Conservation (phyloP, 1,139 yeast genomes). For the Zygosaccharomyces sapae region DNA sequence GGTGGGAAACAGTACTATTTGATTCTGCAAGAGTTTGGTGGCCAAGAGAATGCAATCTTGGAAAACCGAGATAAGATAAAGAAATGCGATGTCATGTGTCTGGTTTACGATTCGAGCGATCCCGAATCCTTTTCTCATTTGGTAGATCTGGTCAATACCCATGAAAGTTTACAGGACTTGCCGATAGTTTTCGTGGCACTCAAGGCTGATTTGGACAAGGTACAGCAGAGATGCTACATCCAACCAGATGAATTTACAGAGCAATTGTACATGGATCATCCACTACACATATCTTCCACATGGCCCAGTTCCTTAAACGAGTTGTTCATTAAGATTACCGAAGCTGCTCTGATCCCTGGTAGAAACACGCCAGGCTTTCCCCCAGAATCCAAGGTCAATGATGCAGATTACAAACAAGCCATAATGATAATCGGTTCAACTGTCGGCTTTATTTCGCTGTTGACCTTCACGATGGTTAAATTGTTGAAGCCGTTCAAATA, state of each 20-base stretch:
- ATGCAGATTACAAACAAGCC: conserved; percentile 41
- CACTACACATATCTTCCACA: conserved; percentile 78
- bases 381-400: conserved; percentile 54
- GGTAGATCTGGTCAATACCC: conserved; percentile 58
- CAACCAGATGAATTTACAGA: conserved; percentile 89
- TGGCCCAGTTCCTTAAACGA: conserved; percentile 89
- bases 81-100: conserved; percentile 86
- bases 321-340: conserved; percentile 78
- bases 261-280: conserved; percentile 51
- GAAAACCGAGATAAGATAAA: conserved; percentile 68
- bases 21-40: conserved; percentile 86
- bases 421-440: conserved; percentile 65
- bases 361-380: conserved; percentile 78
- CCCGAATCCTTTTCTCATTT: conserved; percentile 89
- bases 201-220: conserved; percentile 92
- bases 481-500: conserved; percentile 18
- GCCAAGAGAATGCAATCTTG: conserved; percentile 74
- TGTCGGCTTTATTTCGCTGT: conserved; percentile 44
- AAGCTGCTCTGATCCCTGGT: conserved; percentile 78
- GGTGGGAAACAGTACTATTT: conserved; percentile 95
- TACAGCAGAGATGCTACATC: conserved; percentile 77
- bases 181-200: conserved; percentile 88
- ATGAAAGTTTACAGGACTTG: conserved; percentile 58
- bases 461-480: conserved; percentile 26
- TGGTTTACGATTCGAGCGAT: conserved; percentile 89